Conservation (phyloP, 441 rosid genomes). For the Manihot esculenta region DNA sequence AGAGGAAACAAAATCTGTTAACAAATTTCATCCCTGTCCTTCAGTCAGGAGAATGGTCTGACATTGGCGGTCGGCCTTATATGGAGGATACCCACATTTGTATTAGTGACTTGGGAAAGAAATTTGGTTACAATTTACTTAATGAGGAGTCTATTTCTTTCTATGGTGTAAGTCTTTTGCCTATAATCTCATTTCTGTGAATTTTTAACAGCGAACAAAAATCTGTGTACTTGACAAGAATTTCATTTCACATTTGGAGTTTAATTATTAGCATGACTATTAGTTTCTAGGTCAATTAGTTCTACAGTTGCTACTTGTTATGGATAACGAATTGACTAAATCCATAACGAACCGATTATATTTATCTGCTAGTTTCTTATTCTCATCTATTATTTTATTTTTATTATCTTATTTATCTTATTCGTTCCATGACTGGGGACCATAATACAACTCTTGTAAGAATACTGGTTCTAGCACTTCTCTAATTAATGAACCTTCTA, state of each 20-base stretch:
- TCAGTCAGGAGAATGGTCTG: conserved; percentile 69
- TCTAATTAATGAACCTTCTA: not conserved
- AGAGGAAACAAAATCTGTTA: conserved; percentile 29
- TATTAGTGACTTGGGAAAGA: conserved; percentile 53
- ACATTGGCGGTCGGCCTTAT: conserved; percentile 47
- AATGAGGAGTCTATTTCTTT: conserved; percentile 47
- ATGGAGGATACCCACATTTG: conserved; percentile 74
- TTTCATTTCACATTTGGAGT: not conserved
- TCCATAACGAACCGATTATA: too few species aligned
- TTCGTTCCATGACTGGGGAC: too few species aligned
- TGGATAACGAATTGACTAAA: too few species aligned
- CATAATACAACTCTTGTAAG: not conserved
- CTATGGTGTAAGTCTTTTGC: conserved; percentile 53
- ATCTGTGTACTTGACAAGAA: not conserved
- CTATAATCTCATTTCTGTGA: not conserved
- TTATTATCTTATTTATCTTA: too few species aligned
- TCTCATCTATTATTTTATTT: too few species aligned
- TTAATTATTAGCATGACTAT: not conserved
- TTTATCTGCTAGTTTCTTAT: too few species aligned
- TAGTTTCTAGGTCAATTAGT: not conserved
- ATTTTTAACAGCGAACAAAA: not conserved
- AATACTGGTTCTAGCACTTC: not conserved
- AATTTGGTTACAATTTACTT: conserved; percentile 38
- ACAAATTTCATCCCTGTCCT: conserved; percentile 43
- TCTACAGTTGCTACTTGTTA: not conserved